Evolutionary conservation across 345 rosid genomes (phyloP).

Genomic region (Pseudoturritis turrita): DNA sequence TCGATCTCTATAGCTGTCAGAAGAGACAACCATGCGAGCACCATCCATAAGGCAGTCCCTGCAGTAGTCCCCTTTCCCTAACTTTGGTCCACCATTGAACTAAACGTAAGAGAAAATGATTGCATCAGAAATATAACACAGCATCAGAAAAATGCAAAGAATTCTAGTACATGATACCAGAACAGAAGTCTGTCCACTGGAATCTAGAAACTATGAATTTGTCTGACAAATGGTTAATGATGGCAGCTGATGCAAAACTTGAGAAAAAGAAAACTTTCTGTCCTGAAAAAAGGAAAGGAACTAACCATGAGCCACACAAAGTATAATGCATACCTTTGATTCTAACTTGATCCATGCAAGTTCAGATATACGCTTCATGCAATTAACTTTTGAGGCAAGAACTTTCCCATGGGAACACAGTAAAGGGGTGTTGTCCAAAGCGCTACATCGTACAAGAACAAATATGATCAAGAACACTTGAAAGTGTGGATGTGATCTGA

Average conservation of each 20-base stretch:
- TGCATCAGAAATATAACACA: slow-evolving; percentile 22
- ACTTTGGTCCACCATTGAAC: slow-evolving; percentile 78
- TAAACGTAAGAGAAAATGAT: slow-evolving; percentile 26
- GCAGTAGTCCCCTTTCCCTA: slow-evolving; percentile 71
- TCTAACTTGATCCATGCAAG: slow-evolving; percentile 71
- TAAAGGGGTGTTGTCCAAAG: slow-evolving; percentile 66
- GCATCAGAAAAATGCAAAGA: not conserved
- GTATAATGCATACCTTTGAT: slow-evolving; percentile 53
- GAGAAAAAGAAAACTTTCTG: not conserved
- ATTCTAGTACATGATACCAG: slow-evolving; percentile 6
- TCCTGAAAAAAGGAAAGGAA: slow-evolving; percentile 5
- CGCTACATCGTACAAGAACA: slow-evolving; percentile 31
- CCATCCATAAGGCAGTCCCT: slow-evolving; percentile 71
- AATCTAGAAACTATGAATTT: slow-evolving; percentile 4
- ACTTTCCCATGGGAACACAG: slow-evolving; percentile 86
- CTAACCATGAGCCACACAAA: slow-evolving; percentile 2
- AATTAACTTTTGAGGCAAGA: slow-evolving; percentile 59
- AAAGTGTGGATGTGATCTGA: slow-evolving; percentile 7
- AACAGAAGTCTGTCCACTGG: not conserved
- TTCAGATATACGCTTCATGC: slow-evolving; percentile 72
- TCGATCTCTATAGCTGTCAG: slow-evolving; percentile 90
- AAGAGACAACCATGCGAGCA: slow-evolving; percentile 61
- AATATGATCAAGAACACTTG: slow-evolving; percentile 14
- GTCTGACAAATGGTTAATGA: not conserved
- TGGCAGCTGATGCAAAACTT: slow-evolving; percentile 15